Conservation (phyloP, 1,139 yeast species). For the Geotrichum cucujoidarum region DNA sequence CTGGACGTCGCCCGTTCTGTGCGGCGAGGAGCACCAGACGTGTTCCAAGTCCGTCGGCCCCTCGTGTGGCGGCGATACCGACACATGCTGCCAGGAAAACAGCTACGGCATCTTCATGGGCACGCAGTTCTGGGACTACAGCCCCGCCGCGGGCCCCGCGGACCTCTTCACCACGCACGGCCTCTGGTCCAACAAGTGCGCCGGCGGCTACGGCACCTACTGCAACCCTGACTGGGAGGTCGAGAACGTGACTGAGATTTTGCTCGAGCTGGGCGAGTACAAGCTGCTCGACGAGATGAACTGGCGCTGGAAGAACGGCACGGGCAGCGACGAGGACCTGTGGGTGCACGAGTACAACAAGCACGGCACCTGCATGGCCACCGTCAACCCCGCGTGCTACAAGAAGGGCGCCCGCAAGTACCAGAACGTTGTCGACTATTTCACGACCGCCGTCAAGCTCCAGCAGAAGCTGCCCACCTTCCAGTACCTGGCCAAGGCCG, state of each 20-base stretch:
- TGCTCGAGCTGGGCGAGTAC: slow-evolving; percentile 46
- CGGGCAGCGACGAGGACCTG: slow-evolving; percentile 65
- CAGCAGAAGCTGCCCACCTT: slow-evolving; percentile 66
- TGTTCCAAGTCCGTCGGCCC: not conserved
- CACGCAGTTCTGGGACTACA: slow-evolving; percentile 92
- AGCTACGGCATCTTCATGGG: slow-evolving; percentile 85
- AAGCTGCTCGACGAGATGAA: slow-evolving; percentile 53
- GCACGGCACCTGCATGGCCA: slow-evolving; percentile 88
- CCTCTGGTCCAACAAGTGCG: slow-evolving; percentile 78
- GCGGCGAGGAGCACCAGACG: not conserved
- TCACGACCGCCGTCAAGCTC: slow-evolving; percentile 56
- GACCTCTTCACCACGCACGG: slow-evolving; percentile 82
- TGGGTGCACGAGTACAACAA: slow-evolving; percentile 95
- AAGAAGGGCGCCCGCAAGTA: slow-evolving; percentile 37
- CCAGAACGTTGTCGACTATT: slow-evolving; percentile 74
- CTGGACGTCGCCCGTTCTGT: not conserved
- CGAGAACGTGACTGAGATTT: slow-evolving; percentile 48
- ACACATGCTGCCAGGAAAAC: slow-evolving; percentile 72
- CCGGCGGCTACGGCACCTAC: slow-evolving; percentile 67
- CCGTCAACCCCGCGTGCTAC: slow-evolving; percentile 70
- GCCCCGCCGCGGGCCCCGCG: slow-evolving; percentile 72
- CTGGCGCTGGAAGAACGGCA: slow-evolving; percentile 67
- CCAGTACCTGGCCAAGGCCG: slow-evolving; percentile 58
- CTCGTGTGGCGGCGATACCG: slow-evolving; percentile 24
- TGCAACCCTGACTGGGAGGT: slow-evolving; percentile 63